These are phyloP conservation scores for Cutaneotrichosporon mucoides DNA, from an alignment of 1,284 basidiomycete genomes.

Conservation along the genomic window DNA sequence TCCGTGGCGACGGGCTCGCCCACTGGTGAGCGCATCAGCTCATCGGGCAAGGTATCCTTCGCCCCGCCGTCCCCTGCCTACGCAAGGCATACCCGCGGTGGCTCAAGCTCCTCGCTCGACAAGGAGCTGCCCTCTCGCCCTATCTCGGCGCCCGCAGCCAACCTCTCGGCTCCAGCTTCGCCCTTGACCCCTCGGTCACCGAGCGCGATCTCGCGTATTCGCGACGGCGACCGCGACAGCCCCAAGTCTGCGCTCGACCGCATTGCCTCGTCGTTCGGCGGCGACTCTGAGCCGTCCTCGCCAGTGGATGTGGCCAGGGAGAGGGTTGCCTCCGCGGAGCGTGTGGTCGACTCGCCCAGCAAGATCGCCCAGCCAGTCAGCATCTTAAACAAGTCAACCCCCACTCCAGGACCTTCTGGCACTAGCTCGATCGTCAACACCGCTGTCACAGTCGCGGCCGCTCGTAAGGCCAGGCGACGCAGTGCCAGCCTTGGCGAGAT, in stretches of 20 bases:
- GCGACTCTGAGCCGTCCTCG: neutral
- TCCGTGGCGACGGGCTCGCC: neutral
- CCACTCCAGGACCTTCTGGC: no score
- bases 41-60: slow-evolving; percentile 2
- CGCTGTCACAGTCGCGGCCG: slow-evolving; percentile 2
- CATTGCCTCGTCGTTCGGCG: slow-evolving; percentile 22
- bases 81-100: neutral
- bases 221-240: slow-evolving; percentile 16
- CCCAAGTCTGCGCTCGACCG: slow-evolving; percentile 43
- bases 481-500: slow-evolving; percentile 40
- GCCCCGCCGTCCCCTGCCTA: slow-evolving; percentile 2
- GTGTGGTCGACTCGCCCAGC: slow-evolving; percentile 5
- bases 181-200: neutral
- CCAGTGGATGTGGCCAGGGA: neutral
- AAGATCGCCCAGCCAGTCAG: slow-evolving; percentile 12
- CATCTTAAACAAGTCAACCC: slow-evolving; percentile 3
- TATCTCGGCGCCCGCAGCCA: neutral
- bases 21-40: neutral
- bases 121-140: neutral
- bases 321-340: neutral
- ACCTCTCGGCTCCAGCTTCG: neutral
- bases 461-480: slow-evolving; percentile 33
- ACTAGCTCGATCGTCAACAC: slow-evolving; percentile 11
- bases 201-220: slow-evolving; percentile 7
- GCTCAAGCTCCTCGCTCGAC: neutral